Evolutionary conservation across 176 grass and related monocot genomes (phyloP).

Genomic region (Luzula sylvatica): DNA sequence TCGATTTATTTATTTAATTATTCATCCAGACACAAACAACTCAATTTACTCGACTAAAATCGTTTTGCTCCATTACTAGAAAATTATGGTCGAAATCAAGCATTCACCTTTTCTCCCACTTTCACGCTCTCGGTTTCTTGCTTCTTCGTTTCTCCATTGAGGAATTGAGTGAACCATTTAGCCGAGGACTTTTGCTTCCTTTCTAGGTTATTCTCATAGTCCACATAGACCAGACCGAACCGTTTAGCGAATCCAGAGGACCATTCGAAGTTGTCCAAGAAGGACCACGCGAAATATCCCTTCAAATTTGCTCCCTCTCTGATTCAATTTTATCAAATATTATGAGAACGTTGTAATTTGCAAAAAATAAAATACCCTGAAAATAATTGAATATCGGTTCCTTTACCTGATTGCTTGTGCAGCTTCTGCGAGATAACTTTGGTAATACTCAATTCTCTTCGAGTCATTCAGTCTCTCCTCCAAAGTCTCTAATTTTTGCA

Average conservation of each 20-base stretch:
- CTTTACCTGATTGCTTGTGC: constrained; percentile 65
- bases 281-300: constrained; percentile 69
- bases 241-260: constrained; percentile 66
- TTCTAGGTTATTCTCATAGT: constrained; percentile 61
- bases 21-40: too few relatives aligned
- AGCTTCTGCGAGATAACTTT: constrained; percentile 52
- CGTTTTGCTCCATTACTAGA: too few relatives aligned
- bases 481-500: constrained; percentile 29
- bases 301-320: constrained; percentile 61
- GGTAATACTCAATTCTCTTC: constrained; percentile 65
- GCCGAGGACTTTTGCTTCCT: constrained; percentile 54
- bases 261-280: constrained; percentile 67
- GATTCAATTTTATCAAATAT: constrained; percentile 2
- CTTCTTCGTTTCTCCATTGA: constrained; percentile 22
- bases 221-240: constrained; percentile 64
- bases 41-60: too few relatives aligned
- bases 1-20: too few relatives aligned
- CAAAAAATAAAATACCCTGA: too few relatives aligned
- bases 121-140: too few relatives aligned
- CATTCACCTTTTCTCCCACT: too few relatives aligned
- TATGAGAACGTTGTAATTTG: constrained; percentile 9
- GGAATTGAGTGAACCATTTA: constrained; percentile 55
- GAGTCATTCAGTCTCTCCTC: constrained; percentile 55
- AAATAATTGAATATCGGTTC: too few relatives aligned
- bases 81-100: too few relatives aligned